These are phyloP conservation scores for Leersia perrieri DNA, from an alignment of 176 grass and related monocot species.

Conservation along the genomic window DNA sequence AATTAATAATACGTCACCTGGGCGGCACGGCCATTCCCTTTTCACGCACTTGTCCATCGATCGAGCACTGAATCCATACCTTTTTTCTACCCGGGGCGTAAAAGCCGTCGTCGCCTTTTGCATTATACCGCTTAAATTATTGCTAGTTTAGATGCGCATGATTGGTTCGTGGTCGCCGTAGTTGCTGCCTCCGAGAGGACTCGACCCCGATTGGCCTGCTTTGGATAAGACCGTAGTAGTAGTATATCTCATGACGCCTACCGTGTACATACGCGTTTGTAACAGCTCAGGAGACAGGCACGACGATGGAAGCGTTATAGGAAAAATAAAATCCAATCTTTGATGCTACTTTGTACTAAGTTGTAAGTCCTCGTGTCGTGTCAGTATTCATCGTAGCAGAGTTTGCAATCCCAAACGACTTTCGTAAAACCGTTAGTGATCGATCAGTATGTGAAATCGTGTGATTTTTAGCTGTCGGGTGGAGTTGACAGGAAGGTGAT, in stretches of 20 bases:
- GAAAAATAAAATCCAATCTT: no score
- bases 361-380: no score
- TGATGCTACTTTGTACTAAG: no score
- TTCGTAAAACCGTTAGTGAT: no score
- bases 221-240: slow-evolving; percentile 12
- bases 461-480: no score
- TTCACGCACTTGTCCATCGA: neutral
- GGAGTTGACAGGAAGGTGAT: no score
- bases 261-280: neutral
- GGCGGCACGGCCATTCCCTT: neutral
- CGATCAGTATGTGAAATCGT: no score
- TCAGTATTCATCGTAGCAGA: no score
- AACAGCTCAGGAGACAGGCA: neutral
- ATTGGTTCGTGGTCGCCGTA: neutral
- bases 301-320: neutral
- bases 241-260: neutral
- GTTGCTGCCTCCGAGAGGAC: neutral
- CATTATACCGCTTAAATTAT: neutral
- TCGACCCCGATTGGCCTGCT: neutral
- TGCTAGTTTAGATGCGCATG: neutral
- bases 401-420: no score
- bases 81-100: neutral
- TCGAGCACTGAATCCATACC: neutral
- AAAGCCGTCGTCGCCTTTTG: slow-evolving; percentile 11
- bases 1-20: neutral